Percentiles rank a stretch among this genome's conserved stretches.
These are phyloP conservation scores for Penstemon davidsonii DNA, from an alignment of 257 asterid species.

Conservation along the genomic window DNA sequence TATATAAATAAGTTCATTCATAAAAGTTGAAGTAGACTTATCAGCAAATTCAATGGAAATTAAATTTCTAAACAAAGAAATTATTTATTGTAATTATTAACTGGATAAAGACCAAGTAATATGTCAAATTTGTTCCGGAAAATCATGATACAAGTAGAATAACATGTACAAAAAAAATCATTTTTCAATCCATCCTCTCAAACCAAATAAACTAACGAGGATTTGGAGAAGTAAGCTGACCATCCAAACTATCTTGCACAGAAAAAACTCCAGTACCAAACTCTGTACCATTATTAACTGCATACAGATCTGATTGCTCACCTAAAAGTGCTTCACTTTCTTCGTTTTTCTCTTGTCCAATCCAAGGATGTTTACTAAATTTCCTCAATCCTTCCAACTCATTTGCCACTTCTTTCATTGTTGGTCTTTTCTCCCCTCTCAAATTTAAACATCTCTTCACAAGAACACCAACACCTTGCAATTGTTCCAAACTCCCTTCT, in stretches of 20 bases:
- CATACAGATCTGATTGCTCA: too few relatives aligned
- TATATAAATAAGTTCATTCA: too few relatives aligned
- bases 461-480: neutral
- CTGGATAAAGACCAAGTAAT: too few relatives aligned
- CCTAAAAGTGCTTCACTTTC: neutral
- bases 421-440: conserved; percentile 7
- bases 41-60: too few relatives aligned
- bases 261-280: neutral
- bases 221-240: neutral
- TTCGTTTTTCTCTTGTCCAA: neutral
- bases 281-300: neutral
- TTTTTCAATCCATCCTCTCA: neutral
- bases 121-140: too few relatives aligned
- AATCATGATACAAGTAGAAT: neutral
- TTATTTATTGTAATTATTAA: too few relatives aligned
- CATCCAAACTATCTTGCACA: neutral
- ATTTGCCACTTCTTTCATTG: conserved; percentile 17
- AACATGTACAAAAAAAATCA: neutral
- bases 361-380: neutral
- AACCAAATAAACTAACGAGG: neutral
- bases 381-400: conserved; percentile 8
- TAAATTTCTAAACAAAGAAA: too few relatives aligned
- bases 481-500: conserved; percentile 15
- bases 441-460: neutral
- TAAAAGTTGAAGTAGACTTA: too few relatives aligned